Conservation (phyloP, 257 asterid genomes). For the Voacanga thouarsii region DNA sequence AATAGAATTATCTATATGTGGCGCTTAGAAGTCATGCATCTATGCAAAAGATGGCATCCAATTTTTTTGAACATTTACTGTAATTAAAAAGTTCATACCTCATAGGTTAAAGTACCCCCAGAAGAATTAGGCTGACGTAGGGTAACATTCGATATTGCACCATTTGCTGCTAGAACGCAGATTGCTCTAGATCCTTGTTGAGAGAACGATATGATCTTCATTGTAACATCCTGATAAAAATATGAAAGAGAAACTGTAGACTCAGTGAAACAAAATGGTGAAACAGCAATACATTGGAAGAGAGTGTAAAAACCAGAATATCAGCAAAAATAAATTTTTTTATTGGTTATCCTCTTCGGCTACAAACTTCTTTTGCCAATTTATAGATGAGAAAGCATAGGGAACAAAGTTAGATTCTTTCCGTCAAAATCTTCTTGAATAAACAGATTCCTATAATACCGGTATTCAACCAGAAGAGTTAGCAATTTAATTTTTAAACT, state of each 20-base stretch:
- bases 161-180: slow-evolving; percentile 82
- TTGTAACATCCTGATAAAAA: slow-evolving; percentile 65
- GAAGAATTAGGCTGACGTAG: slow-evolving; percentile 84
- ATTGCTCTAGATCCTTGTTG: slow-evolving; percentile 87
- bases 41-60: neutral
- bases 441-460: neutral
- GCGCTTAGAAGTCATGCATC: neutral
- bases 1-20: neutral
- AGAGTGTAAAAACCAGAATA: neutral
- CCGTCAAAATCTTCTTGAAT: neutral
- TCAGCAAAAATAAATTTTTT: neutral
- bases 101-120: slow-evolving; percentile 92
- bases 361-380: neutral
- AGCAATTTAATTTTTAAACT: neutral
- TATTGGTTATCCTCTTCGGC: neutral
- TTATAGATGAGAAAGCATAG: neutral
- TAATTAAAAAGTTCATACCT: slow-evolving; percentile 36
- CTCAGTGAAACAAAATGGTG: neutral
- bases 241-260: neutral
- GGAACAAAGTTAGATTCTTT: neutral
- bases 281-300: neutral
- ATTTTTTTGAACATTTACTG: neutral
- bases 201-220: slow-evolving; percentile 80
- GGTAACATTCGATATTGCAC: slow-evolving; percentile 81
- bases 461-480: neutral